phyloP scores from a whole-genome alignment of 1,284 basidiomycete genomes.

The Apiotrichum sp. region DNA sequence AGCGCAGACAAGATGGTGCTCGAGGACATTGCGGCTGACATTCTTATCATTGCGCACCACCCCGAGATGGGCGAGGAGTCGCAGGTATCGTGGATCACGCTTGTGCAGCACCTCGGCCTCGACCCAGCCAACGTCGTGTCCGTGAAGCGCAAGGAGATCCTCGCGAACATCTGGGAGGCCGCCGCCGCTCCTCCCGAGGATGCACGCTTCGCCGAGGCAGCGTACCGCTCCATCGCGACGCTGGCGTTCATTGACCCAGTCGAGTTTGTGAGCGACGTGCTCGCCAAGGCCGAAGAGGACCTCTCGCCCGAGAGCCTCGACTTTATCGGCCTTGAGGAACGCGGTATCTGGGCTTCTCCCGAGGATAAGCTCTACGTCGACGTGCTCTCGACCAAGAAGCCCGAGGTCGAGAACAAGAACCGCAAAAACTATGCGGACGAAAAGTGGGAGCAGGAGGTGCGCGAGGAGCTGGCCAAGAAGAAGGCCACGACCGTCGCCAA shows the following conservation, averaged over 20 bases:
- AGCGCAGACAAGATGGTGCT: slow-evolving; percentile 19
- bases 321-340: slow-evolving; percentile 62
- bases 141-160: slow-evolving; percentile 30
- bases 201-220: slow-evolving; percentile 50
- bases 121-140: slow-evolving; percentile 57
- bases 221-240: slow-evolving; percentile 67
- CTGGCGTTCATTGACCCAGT: slow-evolving; percentile 71
- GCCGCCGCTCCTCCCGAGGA: slow-evolving; percentile 17
- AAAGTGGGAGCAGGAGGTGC: slow-evolving; percentile 89
- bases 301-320: slow-evolving; percentile 58
- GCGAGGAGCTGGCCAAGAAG: slow-evolving; percentile 73
- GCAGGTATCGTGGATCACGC: slow-evolving; percentile 72
- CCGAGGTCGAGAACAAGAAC: slow-evolving; percentile 57
- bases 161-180: slow-evolving; percentile 35
- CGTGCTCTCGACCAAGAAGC: slow-evolving; percentile 61
- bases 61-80: slow-evolving; percentile 58
- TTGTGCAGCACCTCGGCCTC: slow-evolving; percentile 61
- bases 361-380: slow-evolving; percentile 72
- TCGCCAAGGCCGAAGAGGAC: slow-evolving; percentile 60
- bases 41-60: slow-evolving; percentile 70
- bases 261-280: slow-evolving; percentile 60
- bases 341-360: slow-evolving; percentile 77
- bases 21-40: slow-evolving; percentile 48
- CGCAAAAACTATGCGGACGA: slow-evolving; percentile 80
- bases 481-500: slow-evolving; percentile 49